Evolutionary conservation across 805 yeast genomes (phyloP), one percentile per base, ranked within the genome.

Genomic region (Metschnikowia lunata): DNA sequence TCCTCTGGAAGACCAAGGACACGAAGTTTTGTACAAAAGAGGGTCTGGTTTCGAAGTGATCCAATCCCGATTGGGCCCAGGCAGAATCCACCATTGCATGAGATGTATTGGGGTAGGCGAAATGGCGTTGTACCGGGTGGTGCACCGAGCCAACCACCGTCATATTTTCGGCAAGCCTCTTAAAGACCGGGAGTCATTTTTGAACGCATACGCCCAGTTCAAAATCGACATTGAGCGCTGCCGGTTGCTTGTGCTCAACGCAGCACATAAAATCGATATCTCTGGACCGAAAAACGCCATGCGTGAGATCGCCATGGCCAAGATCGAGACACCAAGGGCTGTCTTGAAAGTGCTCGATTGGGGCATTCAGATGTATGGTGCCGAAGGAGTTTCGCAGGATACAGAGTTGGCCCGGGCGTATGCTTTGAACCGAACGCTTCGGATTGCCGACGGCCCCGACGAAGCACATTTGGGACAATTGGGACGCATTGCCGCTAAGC

Each of bases 51-150:
- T 80, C 56, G 80, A 76, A 48, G 67, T 81, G 50, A 78, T 81
- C 52, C 85, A 80, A 60, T 78, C 82, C 18, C 69, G 85, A 45
- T 66, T 81, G 34, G 85, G 85, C 1, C 85, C 85, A 1, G 85
- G 86, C n/a, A 67, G 85, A 57, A 76, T 81, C 50, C 86, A 80
- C 60, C 85, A 81, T 59, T 81, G 85, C 60, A 80, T 81, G 85
- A 67, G 85, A 56, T 60, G 75, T 28, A 67, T 81, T 50, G 86
- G 86, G 6, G 76, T 71, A 34, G 85, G 82, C 7, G 83, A 79
- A 53, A 76, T 70, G 53, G 78, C 82, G 3, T 64, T 81, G 43
- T 49, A 63, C 49, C 64, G 69, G 46, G 71, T 75, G 41, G 69
- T 73, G 26, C 64, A 70, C 48, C 69, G 86, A 51, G 83, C 82